Evolutionary conservation across 139 green algal genomes (phyloP), one percentile per base, ranked within the genome.

Genomic region (Chlorella sp.): DNA sequence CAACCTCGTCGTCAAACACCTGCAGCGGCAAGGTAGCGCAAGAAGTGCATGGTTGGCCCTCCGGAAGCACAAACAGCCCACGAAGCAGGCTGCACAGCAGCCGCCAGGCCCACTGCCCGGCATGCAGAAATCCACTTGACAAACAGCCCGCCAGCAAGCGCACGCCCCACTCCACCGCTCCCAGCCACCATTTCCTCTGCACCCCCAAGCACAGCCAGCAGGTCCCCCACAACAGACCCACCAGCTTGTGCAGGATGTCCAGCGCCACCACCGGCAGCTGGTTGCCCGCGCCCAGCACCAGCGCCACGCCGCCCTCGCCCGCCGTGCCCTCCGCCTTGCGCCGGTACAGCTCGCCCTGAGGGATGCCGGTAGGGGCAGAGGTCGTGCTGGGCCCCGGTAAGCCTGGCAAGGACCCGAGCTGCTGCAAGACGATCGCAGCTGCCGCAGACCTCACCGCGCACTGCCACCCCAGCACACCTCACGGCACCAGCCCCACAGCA

Each of bases 271-370:
- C 88, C 13, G 88, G 67, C 17, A 89, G 74, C 78, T 95, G 92
- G 84, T 95, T 95, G 68, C 92, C 92, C n/a, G 92, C 92, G 17
- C 92, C 92, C 72, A 97, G 88, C 60, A 96, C 94, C 73, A 96
- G 87, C 7, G 83, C 82, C 36, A 96, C 89, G 22, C 83, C 85
- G n/a, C 87, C 79, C 40, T 69, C 19, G 22, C 46, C 69, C 0
- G 17, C 69, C 48, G 76, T 43, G 3, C 76, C 91, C 60, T 69
- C 80, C 17, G 82, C 85, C 85, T 93, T 93, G 13, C 60, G 26
- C 16, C 89, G 83, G 77, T 91, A 91, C 9, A 88, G 43, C 24
- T 20, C 34, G 7, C 85, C 88, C 85, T 90, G 84, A 2, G 28
- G 58, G 28, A 40, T 11, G 60, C 19, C 28, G 64, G 26, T 19